Base-by-base conservation (phyloP, 352 stramenopile genomes). In the Phytophthora vignae region DNA sequence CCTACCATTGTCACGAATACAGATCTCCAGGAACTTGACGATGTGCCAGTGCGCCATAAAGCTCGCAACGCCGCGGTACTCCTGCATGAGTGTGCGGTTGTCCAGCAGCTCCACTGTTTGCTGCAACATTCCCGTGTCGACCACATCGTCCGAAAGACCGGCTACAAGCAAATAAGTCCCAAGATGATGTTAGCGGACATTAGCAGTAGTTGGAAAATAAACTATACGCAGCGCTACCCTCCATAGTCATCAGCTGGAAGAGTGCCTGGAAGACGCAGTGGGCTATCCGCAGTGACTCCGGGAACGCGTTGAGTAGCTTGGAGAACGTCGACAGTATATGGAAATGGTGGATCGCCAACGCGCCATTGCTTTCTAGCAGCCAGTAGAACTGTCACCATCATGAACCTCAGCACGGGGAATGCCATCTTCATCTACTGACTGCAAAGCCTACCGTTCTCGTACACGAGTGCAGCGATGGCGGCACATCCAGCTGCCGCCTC, bases 11-110 rank as follows among this genome's bases (percentile, higher is more conserved):
- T 81, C 55, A 38, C 82, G 82, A 33, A 75, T 53, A 3, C 46
- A 61, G 5, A 88, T 50, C 63, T 91, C 84, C 12, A 90, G 29
- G 21, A 89, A 79, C 68, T 88, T 90, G 70, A 81, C 55, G 12
- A 77, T 69, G 42, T 91, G 78, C 82, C 84, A 91, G n/a, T 85
- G 70, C 33, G 75, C 36, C 60, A 84, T 67, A 19, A 80, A 76
- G 21, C 48, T 62, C 27, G 70, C 60, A 3, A 33, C 25, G 1
- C 64, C 69, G 8, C 55, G 69, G 38, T 73, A 69, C 21, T 76
- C 58, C 42, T 73, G 57, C 64, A 76, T 65, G 33, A 71, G 22
- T 1, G 25, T n/a, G 4, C 31, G 75, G 44, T 25, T 70, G 22
- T 84, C 73, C 12, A 91, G 57, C 42, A 81, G 67, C 17, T 77